phyloP scores from a whole-genome alignment of 352 stramenopile genomes.

The Globisporangium uncinulatum region DNA sequence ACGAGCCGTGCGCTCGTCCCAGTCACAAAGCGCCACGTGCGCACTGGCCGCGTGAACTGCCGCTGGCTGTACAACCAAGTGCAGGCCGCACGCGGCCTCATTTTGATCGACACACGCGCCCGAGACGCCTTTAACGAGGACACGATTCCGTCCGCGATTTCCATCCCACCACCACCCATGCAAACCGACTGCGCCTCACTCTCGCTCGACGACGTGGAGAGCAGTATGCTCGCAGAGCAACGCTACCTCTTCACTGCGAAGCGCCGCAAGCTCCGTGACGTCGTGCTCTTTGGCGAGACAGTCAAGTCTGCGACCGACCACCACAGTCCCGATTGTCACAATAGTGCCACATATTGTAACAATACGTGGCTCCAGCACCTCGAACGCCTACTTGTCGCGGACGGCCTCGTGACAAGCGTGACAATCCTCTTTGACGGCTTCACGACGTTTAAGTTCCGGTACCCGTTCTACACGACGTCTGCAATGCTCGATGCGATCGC shows the following conservation, averaged over 20 bases:
- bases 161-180: conserved; percentile 62
- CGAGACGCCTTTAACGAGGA: conserved; percentile 55
- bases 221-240: conserved; percentile 54
- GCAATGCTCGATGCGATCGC: conserved; percentile 62
- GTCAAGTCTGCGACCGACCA: conserved; percentile 26
- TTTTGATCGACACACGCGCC: conserved; percentile 67
- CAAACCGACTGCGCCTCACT: conserved; percentile 23
- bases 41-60: conserved; percentile 64
- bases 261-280: conserved; percentile 71
- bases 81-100: conserved; percentile 64
- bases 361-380: conserved; percentile 54
- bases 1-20: neutral
- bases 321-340: neutral
- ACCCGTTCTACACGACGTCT: conserved; percentile 80
- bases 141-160: conserved; percentile 72
- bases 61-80: conserved; percentile 85
- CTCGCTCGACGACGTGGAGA: conserved; percentile 48
- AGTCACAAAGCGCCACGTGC: conserved; percentile 43
- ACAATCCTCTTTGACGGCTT: conserved; percentile 78
- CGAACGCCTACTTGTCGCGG: conserved; percentile 60
- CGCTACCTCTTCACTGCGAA: conserved; percentile 63
- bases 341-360: conserved; percentile 8
- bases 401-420: conserved; percentile 70
- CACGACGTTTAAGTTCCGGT: conserved; percentile 78
- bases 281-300: conserved; percentile 74